Evolutionary conservation across 257 asterid species (phyloP).

Genomic region (Primulina eburnea): DNA sequence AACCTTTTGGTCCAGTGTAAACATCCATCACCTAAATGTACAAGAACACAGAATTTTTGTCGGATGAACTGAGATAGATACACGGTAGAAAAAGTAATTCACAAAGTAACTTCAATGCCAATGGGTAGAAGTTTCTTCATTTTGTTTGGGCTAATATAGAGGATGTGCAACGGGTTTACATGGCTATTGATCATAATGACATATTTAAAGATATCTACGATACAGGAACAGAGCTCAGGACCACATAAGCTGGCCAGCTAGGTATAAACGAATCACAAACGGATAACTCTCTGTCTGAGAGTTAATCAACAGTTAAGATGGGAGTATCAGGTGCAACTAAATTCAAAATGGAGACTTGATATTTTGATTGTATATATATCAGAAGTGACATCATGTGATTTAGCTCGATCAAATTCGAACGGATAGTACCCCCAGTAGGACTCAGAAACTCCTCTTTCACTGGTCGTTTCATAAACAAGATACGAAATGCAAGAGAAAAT

Average conservation of each 20-base stretch:
- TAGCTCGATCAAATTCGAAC: neutral
- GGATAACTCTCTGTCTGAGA: neutral
- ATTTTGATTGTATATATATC: neutral
- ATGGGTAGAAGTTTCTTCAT: neutral
- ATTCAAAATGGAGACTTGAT: neutral
- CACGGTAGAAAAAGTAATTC: constrained; percentile 1
- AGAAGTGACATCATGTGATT: no score
- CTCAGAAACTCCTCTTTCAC: neutral
- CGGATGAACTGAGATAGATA: neutral
- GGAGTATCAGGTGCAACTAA: neutral
- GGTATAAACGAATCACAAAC: neutral
- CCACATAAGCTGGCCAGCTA: neutral
- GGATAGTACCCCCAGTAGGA: neutral
- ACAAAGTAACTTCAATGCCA: neutral
- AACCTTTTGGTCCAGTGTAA: constrained; percentile 76
- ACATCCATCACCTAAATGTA: constrained; percentile 73
- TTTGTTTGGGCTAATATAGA: neutral
- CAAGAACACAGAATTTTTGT: neutral
- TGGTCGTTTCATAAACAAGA: neutral
- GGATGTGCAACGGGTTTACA: neutral
- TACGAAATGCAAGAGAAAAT: neutral
- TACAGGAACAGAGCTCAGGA: constrained; percentile 1
- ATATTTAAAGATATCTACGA: neutral
- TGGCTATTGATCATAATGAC: no score
- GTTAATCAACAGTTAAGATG: neutral